A percentile compares a stretch with the other conserved stretches of the same genome.
These are phyloP conservation scores for Nidularia pulvinata DNA, from an alignment of 768 basidiomycete genomes.

Conservation along the genomic window DNA sequence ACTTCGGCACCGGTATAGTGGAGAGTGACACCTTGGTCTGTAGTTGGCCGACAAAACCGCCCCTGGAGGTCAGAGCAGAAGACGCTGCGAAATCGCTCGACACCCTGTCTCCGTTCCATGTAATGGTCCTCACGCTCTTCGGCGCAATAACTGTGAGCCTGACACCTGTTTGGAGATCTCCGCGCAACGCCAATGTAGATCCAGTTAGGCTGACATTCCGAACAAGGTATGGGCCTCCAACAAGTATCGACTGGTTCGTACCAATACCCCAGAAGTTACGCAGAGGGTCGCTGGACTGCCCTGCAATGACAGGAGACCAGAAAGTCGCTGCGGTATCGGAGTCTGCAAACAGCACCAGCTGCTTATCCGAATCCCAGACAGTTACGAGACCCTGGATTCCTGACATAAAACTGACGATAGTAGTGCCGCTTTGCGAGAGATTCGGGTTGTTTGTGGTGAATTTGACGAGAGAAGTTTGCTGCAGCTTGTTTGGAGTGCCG, in stretches of 20 bases:
- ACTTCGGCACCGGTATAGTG: conserved; percentile 36
- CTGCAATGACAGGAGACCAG: conserved; percentile 71
- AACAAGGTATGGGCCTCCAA: conserved; percentile 67
- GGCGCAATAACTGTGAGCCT: conserved; percentile 67
- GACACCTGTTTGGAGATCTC: conserved; percentile 65
- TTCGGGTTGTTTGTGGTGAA: conserved; percentile 22
- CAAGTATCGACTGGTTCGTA: conserved; percentile 65
- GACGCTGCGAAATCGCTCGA: conserved; percentile 27
- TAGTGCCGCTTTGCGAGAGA: conserved; percentile 17
- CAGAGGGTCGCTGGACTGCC: conserved; percentile 34
- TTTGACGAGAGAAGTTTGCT: conserved; percentile 20
- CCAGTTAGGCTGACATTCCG: conserved; percentile 51
- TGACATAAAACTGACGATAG: conserved; percentile 51
- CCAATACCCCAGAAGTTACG: conserved; percentile 74
- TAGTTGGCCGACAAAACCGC: conserved; percentile 51
- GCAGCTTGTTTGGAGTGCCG: conserved; percentile 41
- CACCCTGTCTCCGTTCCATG: conserved; percentile 71
- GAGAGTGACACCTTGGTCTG: conserved; percentile 20
- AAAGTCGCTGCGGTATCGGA: conserved; percentile 66
- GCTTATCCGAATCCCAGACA: conserved; percentile 63
- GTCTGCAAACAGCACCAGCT: conserved; percentile 72
- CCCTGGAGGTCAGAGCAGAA: conserved; percentile 28
- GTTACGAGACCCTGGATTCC: conserved; percentile 62
- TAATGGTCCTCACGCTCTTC: conserved; percentile 44
- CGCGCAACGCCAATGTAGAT: conserved; percentile 54